Conservation (phyloP, 306 rosid genomes). For the Rubus idaeus region DNA sequence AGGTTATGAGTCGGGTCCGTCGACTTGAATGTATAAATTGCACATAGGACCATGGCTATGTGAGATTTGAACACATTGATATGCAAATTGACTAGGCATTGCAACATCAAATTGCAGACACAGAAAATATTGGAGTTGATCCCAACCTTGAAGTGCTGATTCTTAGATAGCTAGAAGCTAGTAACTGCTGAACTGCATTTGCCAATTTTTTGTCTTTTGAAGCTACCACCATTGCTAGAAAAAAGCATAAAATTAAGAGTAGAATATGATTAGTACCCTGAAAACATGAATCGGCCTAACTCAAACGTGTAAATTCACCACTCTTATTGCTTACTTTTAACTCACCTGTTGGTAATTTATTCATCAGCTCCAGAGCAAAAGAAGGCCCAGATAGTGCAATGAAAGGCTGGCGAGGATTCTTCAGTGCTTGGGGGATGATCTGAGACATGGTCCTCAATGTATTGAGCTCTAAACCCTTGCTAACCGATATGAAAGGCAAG, state of each 20-base stretch:
- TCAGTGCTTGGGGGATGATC: conserved; percentile 77
- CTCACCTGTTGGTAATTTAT: conserved; percentile 85
- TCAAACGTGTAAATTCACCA: background rate
- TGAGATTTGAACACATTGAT: conserved; percentile 7
- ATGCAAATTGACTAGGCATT: conserved; percentile 4
- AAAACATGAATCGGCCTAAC: background rate
- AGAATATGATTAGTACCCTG: conserved; percentile 6
- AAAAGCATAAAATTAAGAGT: conserved; percentile 23
- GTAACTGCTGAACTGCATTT: conserved; percentile 72
- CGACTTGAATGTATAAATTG: conserved; percentile 23
- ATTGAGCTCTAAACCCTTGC: conserved; percentile 91
- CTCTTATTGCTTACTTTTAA: background rate
- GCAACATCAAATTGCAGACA: conserved; percentile 7
- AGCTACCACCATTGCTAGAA: conserved; percentile 89
- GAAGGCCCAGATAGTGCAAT: conserved; percentile 95
- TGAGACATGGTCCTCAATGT: conserved; percentile 93
- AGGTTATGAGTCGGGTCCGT: conserved; percentile 65
- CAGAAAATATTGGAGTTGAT: background rate
- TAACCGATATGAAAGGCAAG: conserved; percentile 85
- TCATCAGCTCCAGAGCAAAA: conserved; percentile 83
- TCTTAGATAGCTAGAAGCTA: conserved; percentile 76
- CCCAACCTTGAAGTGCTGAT: conserved; percentile 92
- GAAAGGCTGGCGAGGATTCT: conserved; percentile 89
- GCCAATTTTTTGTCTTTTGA: conserved; percentile 89
- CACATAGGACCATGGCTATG: conserved; percentile 15